Percentiles rank a stretch among this genome's conserved stretches.
phyloP scores from a whole-genome alignment of 768 basidiomycete genomes.

The Psilocybe sp. region DNA sequence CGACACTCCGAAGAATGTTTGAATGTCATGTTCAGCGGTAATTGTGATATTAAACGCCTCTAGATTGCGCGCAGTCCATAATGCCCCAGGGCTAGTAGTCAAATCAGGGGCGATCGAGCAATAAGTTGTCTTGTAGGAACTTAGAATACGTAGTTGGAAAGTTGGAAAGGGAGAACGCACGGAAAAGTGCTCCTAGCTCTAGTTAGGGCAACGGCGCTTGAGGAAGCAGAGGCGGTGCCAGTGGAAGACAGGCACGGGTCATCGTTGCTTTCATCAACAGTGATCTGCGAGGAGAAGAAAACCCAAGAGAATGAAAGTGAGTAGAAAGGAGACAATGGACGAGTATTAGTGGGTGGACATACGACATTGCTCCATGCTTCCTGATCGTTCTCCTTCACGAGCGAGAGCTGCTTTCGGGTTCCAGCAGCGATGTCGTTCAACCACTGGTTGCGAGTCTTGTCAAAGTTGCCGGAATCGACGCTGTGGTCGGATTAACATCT shows the following conservation, averaged over 20 bases:
- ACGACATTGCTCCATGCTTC: conserved; percentile 71
- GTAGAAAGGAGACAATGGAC: conserved; percentile 5
- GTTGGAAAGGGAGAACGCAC: conserved; percentile 8
- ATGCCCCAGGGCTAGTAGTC: conserved; percentile 1
- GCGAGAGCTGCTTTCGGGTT: conserved; percentile 46
- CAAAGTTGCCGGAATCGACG: conserved; percentile 56
- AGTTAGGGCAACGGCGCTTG: conserved; percentile 5
- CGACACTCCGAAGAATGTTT: no score
- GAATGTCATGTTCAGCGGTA: no score
- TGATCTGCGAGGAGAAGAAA: conserved; percentile 28
- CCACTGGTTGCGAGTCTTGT: conserved; percentile 41
- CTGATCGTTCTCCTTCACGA: conserved; percentile 48
- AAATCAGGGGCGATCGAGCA: background rate
- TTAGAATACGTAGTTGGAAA: background rate
- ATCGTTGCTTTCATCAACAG: conserved; percentile 34
- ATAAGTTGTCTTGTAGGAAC: background rate
- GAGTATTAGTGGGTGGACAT: conserved; percentile 20
- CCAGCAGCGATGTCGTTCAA: conserved; percentile 44
- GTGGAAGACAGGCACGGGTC: conserved; percentile 31
- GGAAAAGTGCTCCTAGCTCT: conserved; percentile 3
- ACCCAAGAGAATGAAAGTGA: conserved; percentile 1
- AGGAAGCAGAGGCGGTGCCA: background rate
- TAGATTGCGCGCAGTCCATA: no score
- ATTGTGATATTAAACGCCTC: no score
- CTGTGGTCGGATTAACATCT: conserved; percentile 29